A percentile compares a stretch with the other conserved stretches of the same genome.
phyloP scores from a whole-genome alignment of 306 rosid genomes.

The Abrus pulchellus region DNA sequence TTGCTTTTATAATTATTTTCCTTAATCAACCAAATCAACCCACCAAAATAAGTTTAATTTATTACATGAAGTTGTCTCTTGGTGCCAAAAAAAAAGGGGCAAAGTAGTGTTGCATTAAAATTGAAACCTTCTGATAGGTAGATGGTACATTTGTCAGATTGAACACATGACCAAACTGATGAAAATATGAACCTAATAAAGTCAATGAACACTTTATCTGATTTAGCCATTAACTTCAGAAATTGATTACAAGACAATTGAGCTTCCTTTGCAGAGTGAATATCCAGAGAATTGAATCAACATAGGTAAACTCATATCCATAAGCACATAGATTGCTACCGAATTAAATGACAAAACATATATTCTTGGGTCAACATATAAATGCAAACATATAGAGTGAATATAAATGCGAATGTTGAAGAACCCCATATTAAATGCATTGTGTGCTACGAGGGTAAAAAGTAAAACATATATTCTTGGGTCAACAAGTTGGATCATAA shows the following conservation, averaged over 20 bases:
- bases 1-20: too few species aligned
- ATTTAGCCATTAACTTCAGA: slow-evolving; percentile 44
- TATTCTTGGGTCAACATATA: too few species aligned
- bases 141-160: background rate
- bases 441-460: too few species aligned
- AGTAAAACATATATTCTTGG: too few species aligned
- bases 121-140: background rate
- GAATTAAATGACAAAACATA: background rate
- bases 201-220: background rate
- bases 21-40: too few species aligned
- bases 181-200: slow-evolving; percentile 29
- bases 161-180: background rate
- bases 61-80: background rate
- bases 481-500: too few species aligned
- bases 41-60: too few species aligned
- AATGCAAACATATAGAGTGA: too few species aligned
- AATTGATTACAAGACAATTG: background rate
- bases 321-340: background rate
- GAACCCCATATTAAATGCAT: too few species aligned
- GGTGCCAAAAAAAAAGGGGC: background rate
- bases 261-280: slow-evolving; percentile 21
- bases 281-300: background rate
- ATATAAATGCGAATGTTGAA: too few species aligned
- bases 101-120: background rate
- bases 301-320: background rate